Conservation (phyloP, 371 early-diverging fungal species). For the Quaeritorhiza haematococci region DNA sequence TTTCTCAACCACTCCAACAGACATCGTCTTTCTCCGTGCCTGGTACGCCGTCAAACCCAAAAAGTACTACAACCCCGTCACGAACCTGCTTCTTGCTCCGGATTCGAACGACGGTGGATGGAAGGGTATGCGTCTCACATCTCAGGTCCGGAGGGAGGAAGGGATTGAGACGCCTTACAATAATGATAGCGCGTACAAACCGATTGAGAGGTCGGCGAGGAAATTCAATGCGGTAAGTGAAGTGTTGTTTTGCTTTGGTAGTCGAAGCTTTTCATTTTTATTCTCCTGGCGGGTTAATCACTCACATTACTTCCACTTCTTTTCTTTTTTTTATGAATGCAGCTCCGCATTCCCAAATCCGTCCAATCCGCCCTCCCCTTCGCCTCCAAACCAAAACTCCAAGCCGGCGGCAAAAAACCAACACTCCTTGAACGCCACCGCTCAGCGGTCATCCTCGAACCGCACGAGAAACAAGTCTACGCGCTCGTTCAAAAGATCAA, state of each 20-base stretch:
- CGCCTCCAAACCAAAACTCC: conserved; percentile 79
- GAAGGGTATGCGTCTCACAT: conserved; percentile 87
- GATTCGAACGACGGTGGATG: conserved; percentile 61
- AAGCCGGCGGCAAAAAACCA: conserved; percentile 30
- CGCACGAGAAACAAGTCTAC: conserved; percentile 81
- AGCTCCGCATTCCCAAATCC: conserved; percentile 71
- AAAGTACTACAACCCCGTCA: conserved; percentile 93
- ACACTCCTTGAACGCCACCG: conserved; percentile 56
- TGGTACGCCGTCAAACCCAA: conserved; percentile 94
- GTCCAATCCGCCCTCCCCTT: conserved; percentile 85
- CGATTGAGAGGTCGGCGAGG: conserved; percentile 77
- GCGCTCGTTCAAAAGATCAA: conserved; percentile 79
- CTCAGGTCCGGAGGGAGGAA: conserved; percentile 80
- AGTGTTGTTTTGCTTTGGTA: background rate
- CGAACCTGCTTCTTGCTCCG: conserved; percentile 64
- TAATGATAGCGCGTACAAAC: conserved; percentile 79
- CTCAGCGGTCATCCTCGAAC: conserved; percentile 88
- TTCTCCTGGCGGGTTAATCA: too few species aligned
- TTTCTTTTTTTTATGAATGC: too few species aligned
- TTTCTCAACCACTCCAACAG: conserved; percentile 33
- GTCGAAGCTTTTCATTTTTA: too few species aligned
- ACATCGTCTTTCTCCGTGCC: conserved; percentile 96
- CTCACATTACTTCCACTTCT: too few species aligned
- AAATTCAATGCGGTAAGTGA: conserved; percentile 62
- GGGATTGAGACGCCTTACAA: conserved; percentile 63